Conservation (phyloP, 2,329 filamentous ascomycete species). For the Botrytis pseudocinerea region DNA sequence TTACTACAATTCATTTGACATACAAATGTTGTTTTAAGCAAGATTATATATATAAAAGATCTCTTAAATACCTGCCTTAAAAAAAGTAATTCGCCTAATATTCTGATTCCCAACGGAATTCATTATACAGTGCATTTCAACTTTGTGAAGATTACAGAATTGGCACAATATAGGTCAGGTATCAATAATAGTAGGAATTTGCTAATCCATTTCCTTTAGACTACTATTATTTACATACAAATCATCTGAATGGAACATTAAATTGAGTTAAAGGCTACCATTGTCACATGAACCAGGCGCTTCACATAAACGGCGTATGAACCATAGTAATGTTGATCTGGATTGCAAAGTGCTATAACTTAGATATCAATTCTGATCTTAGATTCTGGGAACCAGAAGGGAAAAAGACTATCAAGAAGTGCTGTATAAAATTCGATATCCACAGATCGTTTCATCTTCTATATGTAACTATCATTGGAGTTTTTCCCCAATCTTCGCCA, state of each 20-base stretch:
- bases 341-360: rapidly evolving
- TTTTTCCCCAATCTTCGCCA: rapidly evolving
- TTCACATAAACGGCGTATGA: rapidly evolving
- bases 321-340: too few species aligned
- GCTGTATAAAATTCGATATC: neutral
- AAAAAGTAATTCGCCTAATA: too few species aligned
- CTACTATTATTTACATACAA: rapidly evolving
- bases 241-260: neutral
- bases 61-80: too few species aligned
- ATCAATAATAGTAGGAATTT: neutral
- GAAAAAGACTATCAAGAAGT: neutral
- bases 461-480: neutral
- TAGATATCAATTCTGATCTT: neutral
- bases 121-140: too few species aligned
- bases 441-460: neutral
- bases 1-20: too few species aligned
- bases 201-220: neutral
- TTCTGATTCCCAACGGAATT: too few species aligned
- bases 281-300: neutral
- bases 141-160: neutral
- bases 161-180: neutral
- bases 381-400: rapidly evolving
- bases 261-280: neutral
- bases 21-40: too few species aligned
- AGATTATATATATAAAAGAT: rapidly evolving